Evolutionary conservation across 2,329 filamentous ascomycete species (phyloP), one percentile per base, ranked within the genome.

Genomic region (Nannizziopsis barbatae): DNA sequence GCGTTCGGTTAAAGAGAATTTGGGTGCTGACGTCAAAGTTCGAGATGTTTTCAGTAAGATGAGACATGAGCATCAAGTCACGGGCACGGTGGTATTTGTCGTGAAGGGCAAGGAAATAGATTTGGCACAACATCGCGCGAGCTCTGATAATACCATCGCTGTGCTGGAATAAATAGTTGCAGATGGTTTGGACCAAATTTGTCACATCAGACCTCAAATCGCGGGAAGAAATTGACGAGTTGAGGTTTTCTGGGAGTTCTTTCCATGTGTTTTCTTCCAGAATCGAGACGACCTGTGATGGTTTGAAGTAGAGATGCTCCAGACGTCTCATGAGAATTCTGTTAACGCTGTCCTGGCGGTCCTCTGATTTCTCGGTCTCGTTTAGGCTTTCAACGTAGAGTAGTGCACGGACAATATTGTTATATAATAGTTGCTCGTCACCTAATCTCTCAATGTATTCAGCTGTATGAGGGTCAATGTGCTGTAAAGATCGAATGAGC

Each of bases 1-100:
- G 78, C 1, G 92, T 95, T 57, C 92, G 82, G 79, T 98, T 98
- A 81, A 93, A 98, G 50, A 98, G 82, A 54, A 98, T 98, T 71
- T 98, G 92, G 49, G 87, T 94, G 72, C 83, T 87, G 58, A 98
- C 85, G 62, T 98, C 92, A 63, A 98, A 98, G 71, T 86, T 93
- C 71, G 80, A 79, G 66, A 98, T 98, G 48, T 86, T 94, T 75
- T 98, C 92, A 65, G 95, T 90, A 64, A 98, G 75, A 73, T 98
- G 92, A 14, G 92, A 98, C 88, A 98, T 98, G 68, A 98, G 80
- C 83, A 96, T 94, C 84, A 98, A 90, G 69, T 98, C 93, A 57
- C 92, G 86, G 61, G 92, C 85, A 71, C 85, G 87, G 78, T 95
- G 96, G 77, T 96, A 98, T 61, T 95, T 83, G 70, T 95, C 89